Evolutionary conservation across 495 filamentous ascomycete species (phyloP), one percentile per base, ranked within the genome.

Genomic region (Aspergillus egyptiacus): DNA sequence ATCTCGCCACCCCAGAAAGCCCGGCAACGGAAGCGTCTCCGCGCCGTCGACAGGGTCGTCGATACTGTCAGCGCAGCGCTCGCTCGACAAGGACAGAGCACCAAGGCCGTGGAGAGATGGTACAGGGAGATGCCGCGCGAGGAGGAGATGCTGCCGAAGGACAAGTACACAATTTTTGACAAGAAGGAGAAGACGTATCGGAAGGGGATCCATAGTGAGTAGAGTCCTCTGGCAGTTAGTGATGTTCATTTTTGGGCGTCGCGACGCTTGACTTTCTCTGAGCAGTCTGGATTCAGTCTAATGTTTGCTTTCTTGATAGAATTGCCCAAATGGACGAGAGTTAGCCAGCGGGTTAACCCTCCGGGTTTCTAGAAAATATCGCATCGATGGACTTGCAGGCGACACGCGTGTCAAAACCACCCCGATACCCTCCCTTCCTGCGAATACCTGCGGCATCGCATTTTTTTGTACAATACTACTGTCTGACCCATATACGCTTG

Each of bases 121-220:
- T 95, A 89, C 70, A 73, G 70, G 43, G 89, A 95, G 70, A 98
- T 98, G 93, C 93, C 93, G 17, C 86, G 80, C 23, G 93, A 98
- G 78, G 79, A 81, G 65, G 89, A 97, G 75, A 98, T 98, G 93
- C 65, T 94, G 64, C 83, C 93, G 35, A 85, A 81, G 67, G 93
- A 98, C 69, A 98, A 98, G 68, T 98, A 98, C 72, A 95, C 91
- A 17, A 83, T 98, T 53, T 98, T 97, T 71, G 90, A 94, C 69
- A 82, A 90, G 56, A 96, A 96, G 67, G 91, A 85, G 74, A 95
- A 87, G 82, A 81, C 75, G 53, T 98, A 98, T 70, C 76, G 93
- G 64, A 98, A 98, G 80, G 84, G 86, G 14, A 88, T 97, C 61
- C 93, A 95, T 69, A 97, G 91, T 97, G 74, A 52, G 91, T 85